Evolutionary conservation across 371 early-diverging fungal species (phyloP), one percentile per base, ranked within the genome.

Genomic region (Syncephalastrum contaminatum): DNA sequence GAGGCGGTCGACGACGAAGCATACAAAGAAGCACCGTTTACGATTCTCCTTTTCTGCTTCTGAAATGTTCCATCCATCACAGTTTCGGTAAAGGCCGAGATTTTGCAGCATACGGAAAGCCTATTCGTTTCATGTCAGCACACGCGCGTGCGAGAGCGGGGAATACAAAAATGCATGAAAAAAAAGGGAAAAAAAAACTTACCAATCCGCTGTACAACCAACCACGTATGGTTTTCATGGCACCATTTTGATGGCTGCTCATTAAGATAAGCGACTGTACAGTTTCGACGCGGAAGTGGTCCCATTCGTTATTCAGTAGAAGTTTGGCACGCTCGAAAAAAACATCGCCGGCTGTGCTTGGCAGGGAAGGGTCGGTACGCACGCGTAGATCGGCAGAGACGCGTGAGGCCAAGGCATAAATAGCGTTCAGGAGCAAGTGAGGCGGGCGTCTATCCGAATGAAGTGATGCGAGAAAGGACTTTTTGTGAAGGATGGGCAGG

Each of bases 401-500:
- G 20, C 77, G 74, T 25, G 77, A 72, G 13, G 77, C 71, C 10
- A 77, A 58, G 0, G 77, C 77, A 50, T 66, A 77, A 13, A 77
- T 73, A 13, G 77, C 70, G 27, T 77, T 77, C 27, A 78, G 45
- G 15, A 92, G 58, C 1, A 89, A 74, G 4, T 75, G 83, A 20
- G 60, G 53, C 16, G 67, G 43, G 10, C 48, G 36, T 4, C 43
- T 24, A 25, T 58, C 49, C 51, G 63, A 57, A 14, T 64, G 50
- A 15, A 74, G 43, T 13, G 77, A 48, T 30, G 65, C 63, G 63
- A 87, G 63, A 65, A 92, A 92, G 7, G 83, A 72, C 12, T 75
- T 69, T 53, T 86, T 83, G 68, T 90, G 88, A 20, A 88, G 60
- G 13, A 89, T 51, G 1, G 90, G 89, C 43, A 88, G 66, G 21